phyloP scores from a whole-genome alignment of 805 yeast species.

The Candida ipomoeae region DNA sequence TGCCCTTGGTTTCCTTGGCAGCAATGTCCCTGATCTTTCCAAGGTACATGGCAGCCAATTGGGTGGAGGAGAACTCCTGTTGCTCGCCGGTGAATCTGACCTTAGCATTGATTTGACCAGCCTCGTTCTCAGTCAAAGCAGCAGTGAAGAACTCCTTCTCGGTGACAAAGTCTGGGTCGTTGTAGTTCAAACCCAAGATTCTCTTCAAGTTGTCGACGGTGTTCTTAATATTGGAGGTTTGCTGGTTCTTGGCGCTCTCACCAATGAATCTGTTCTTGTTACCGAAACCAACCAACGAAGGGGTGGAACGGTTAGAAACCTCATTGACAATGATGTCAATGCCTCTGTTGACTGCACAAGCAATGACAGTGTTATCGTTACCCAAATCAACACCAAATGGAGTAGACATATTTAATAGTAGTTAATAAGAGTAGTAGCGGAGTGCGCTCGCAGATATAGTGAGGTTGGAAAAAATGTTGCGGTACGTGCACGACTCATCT shows the following conservation, averaged over 20 bases:
- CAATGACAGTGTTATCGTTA: conserved; percentile 88
- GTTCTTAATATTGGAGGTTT: conserved; percentile 93
- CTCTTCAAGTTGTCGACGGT: conserved; percentile 94
- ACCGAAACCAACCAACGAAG: conserved; percentile 88
- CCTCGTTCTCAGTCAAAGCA: conserved; percentile 62
- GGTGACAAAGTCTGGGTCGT: conserved; percentile 69
- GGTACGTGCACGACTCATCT: conserved; percentile 23
- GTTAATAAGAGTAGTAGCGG: background rate
- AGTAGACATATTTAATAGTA: conserved; percentile 58
- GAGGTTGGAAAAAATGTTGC: conserved; percentile 6
- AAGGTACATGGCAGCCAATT: conserved; percentile 91
- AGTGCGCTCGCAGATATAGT: conserved; percentile 1
- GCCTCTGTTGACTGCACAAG: conserved; percentile 96
- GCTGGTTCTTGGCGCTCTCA: conserved; percentile 94
- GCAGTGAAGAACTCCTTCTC: conserved; percentile 76
- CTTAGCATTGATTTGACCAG: conserved; percentile 78
- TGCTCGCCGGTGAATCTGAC: conserved; percentile 80
- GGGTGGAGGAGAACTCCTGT: conserved; percentile 78
- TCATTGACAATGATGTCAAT: conserved; percentile 97
- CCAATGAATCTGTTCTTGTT: conserved; percentile 86
- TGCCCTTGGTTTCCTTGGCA: conserved; percentile 74
- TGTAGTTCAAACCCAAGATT: conserved; percentile 71
- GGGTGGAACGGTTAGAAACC: conserved; percentile 96
- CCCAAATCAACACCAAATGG: conserved; percentile 99
- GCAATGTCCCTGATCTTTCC: conserved; percentile 84